These are phyloP conservation scores for Cryptococcus wingfieldii DNA, from an alignment of 1,284 basidiomycete species.

Conservation along the genomic window DNA sequence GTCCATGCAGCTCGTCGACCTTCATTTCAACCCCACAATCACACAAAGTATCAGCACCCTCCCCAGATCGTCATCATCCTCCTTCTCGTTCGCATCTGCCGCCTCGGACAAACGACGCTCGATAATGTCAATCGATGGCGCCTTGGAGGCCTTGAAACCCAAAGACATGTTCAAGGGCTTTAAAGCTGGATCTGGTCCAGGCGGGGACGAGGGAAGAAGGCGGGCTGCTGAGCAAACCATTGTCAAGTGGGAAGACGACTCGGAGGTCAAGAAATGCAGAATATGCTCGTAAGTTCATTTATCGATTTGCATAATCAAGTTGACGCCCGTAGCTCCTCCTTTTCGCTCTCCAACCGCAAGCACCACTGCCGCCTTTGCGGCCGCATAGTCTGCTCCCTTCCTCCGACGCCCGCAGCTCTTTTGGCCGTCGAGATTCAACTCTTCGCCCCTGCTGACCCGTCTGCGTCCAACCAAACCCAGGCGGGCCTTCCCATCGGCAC, in stretches of 20 bases:
- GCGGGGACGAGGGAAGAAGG: constrained; percentile 50
- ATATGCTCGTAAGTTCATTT: constrained; percentile 66
- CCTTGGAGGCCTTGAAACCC: constrained; percentile 42
- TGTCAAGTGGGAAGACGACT: constrained; percentile 91
- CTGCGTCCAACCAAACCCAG: constrained; percentile 13
- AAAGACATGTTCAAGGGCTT: constrained; percentile 47
- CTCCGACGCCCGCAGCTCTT: constrained; percentile 57
- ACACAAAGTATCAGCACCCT: constrained; percentile 16
- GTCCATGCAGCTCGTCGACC: constrained; percentile 57
- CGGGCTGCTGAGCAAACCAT: constrained; percentile 79
- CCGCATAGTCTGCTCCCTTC: constrained; percentile 84
- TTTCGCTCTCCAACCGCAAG: constrained; percentile 86
- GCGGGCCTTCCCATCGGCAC: constrained; percentile 48
- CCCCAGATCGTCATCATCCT: constrained; percentile 28
- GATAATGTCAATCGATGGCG: constrained; percentile 28
- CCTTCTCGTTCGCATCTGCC: constrained; percentile 24
- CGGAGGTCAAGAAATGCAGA: constrained; percentile 68
- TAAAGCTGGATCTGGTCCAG: constrained; percentile 60
- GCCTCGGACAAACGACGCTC: constrained; percentile 23
- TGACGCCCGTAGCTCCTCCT: constrained; percentile 59
- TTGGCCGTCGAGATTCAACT: constrained; percentile 51
- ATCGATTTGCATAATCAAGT: not conserved
- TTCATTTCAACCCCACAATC: constrained; percentile 65
- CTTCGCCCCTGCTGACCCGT: constrained; percentile 35
- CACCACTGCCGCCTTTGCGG: constrained; percentile 97